These are phyloP conservation scores for Monosporascus sp. DNA, from an alignment of 2,329 filamentous ascomycete species.

Conservation along the genomic window DNA sequence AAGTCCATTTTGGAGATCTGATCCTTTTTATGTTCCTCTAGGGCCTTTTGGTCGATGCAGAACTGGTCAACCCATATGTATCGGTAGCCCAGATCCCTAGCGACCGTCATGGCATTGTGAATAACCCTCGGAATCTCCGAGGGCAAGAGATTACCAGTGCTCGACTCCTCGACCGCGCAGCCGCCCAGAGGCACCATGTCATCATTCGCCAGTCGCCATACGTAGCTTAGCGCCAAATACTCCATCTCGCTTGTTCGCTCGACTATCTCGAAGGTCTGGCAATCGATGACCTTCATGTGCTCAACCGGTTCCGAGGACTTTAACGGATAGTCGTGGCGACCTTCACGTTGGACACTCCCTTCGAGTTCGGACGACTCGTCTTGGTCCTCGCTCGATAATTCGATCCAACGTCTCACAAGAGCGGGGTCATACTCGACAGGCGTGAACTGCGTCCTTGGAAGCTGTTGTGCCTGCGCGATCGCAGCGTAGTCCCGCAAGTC, in stretches of 20 bases:
- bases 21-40: neutral
- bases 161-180: neutral
- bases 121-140: slow-evolving; percentile 2
- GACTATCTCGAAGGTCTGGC: neutral
- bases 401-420: too few relatives aligned
- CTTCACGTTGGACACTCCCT: too few relatives aligned
- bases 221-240: slow-evolving; percentile 5
- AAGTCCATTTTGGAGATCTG: slow-evolving; percentile 7
- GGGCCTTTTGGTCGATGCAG: slow-evolving; percentile 4
- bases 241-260: neutral
- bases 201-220: slow-evolving; percentile 3
- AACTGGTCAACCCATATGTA: slow-evolving; percentile 6
- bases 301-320: too few relatives aligned
- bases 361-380: too few relatives aligned
- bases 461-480: too few relatives aligned
- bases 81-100: neutral
- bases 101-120: slow-evolving; percentile 1
- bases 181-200: neutral
- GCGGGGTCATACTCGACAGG: too few relatives aligned
- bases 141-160: neutral
- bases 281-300: slow-evolving; percentile 3
- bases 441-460: too few relatives aligned
- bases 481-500: too few relatives aligned
- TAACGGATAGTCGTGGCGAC: too few relatives aligned
- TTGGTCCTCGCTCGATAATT: too few relatives aligned